A percentile compares a stretch with the other conserved stretches of the same genome.
These are phyloP conservation scores for Trypanosoma avium DNA, from an alignment of 208 protist species.

Conservation along the genomic window DNA sequence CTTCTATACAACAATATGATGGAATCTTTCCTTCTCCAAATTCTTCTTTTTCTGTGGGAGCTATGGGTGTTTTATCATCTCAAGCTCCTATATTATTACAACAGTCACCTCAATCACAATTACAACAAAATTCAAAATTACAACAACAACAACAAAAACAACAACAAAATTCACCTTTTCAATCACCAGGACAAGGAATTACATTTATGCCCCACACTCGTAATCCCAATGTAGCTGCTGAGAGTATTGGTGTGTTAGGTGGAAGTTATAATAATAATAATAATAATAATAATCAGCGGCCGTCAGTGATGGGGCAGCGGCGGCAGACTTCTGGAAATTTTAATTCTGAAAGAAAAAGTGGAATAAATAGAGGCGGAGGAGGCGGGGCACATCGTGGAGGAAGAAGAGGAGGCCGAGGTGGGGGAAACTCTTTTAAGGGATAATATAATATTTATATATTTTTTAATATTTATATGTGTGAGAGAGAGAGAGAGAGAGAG, in stretches of 20 bases:
- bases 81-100: neutral
- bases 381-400: neutral
- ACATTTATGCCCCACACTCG: too few species aligned
- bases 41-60: neutral
- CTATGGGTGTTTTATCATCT: constrained; percentile 8
- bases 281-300: constrained; percentile 5
- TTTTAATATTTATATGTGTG: too few species aligned
- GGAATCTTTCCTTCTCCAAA: constrained; percentile 21
- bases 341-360: constrained; percentile 7
- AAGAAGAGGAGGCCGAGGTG: constrained; percentile 3
- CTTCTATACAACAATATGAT: neutral
- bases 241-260: neutral
- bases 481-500: neutral
- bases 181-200: neutral
- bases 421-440: constrained; percentile 8
- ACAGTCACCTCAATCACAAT: constrained; percentile 10
- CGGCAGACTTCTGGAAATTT: neutral
- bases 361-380: constrained; percentile 2
- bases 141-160: neutral
- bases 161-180: neutral
- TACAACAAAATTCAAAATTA: neutral
- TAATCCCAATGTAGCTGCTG: too few species aligned
- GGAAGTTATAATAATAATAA: constrained; percentile 8
- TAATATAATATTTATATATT: neutral
- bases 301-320: constrained; percentile 15